A percentile compares a stretch with the other conserved stretches of the same genome.
Evolutionary conservation across 148 eudicot species (phyloP).

Genomic region (Euryodendron excelsum): DNA sequence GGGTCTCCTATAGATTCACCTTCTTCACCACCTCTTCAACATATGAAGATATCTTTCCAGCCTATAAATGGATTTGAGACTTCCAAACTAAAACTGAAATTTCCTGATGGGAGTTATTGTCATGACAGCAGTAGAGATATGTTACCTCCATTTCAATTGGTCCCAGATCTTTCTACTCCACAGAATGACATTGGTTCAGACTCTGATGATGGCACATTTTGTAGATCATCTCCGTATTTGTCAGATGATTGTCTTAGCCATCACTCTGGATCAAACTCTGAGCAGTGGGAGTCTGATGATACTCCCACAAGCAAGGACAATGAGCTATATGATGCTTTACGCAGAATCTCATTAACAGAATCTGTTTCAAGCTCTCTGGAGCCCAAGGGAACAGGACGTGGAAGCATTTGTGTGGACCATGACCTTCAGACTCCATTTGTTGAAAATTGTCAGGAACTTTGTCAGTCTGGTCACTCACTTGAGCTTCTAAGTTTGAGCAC

Average conservation of each 20-base stretch:
- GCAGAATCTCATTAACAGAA: conserved; percentile 50
- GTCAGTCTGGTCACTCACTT: conserved; percentile 27
- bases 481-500: conserved; percentile 53
- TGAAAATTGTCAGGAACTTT: conserved; percentile 28
- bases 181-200: conserved; percentile 54
- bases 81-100: conserved; percentile 65
- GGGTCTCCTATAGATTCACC: conserved; percentile 50
- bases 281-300: conserved; percentile 79
- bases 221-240: conserved; percentile 67
- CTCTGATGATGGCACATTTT: conserved; percentile 90
- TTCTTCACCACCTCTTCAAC: conserved; percentile 89
- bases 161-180: conserved; percentile 56
- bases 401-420: conserved; percentile 15
- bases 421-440: conserved; percentile 21
- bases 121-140: conserved; percentile 49
- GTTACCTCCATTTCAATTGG: conserved; percentile 90
- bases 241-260: conserved; percentile 64
- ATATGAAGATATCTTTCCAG: conserved; percentile 87
- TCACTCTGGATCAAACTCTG: conserved; percentile 77
- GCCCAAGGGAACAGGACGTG: conserved; percentile 26
- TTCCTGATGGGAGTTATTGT: conserved; percentile 59
- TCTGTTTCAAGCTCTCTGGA: conserved; percentile 59
- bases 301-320: conserved; percentile 47
- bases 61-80: conserved; percentile 61
- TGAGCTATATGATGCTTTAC: conserved; percentile 49